These are phyloP conservation scores for Oryza glaberrima DNA, from an alignment of 176 grass and related monocot species.

Conservation along the genomic window DNA sequence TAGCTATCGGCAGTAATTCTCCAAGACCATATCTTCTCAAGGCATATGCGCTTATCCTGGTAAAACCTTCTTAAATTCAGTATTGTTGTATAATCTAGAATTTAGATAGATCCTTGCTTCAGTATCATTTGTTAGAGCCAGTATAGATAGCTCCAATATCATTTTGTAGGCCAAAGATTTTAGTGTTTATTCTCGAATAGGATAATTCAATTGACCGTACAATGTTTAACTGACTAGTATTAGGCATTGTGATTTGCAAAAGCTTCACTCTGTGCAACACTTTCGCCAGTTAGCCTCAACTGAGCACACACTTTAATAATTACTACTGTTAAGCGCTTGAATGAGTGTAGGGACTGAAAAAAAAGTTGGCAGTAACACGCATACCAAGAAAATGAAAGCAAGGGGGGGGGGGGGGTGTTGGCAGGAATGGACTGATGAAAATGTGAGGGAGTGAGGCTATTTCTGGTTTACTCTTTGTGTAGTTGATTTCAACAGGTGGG, in stretches of 20 bases:
- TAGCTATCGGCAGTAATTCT: constrained; percentile 55
- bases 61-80: constrained; percentile 48
- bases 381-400: background rate
- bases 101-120: background rate
- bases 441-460: background rate
- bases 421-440: background rate
- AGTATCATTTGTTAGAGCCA: constrained; percentile 1
- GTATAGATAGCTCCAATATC: background rate
- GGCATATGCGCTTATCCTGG: constrained; percentile 85
- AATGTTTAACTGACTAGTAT: constrained; percentile 6
- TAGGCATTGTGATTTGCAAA: constrained; percentile 1
- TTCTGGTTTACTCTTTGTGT: no score
- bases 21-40: constrained; percentile 86
- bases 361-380: background rate
- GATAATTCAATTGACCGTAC: constrained; percentile 3
- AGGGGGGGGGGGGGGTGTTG: no score
- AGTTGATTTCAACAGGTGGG: no score
- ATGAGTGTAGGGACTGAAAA: background rate
- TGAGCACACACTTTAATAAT: background rate
- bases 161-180: constrained; percentile 1
- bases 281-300: constrained; percentile 6
- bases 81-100: background rate
- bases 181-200: constrained; percentile 16
- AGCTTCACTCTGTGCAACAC: background rate
- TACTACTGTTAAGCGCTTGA: background rate